These are phyloP conservation scores for Tylopilus vinaceipallidus DNA, from an alignment of 768 basidiomycete species.

Conservation along the genomic window DNA sequence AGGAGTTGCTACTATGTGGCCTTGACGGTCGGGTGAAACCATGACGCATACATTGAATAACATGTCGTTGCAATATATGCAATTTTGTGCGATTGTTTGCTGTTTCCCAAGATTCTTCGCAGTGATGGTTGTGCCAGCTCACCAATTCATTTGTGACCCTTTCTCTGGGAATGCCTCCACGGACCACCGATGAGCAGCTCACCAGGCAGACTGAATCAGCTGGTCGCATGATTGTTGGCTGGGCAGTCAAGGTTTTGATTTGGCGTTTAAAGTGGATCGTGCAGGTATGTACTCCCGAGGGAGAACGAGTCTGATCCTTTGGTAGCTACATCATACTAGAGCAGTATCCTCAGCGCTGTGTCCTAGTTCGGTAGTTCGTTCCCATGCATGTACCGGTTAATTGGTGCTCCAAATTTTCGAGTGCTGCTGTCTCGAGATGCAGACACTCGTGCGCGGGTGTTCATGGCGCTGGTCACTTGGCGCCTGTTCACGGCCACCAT, in stretches of 20 bases:
- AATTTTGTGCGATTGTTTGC: not conserved
- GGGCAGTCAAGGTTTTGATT: too few relatives aligned
- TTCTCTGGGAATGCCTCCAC: not conserved
- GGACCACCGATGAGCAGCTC: too few relatives aligned
- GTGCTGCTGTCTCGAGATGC: constrained; percentile 19
- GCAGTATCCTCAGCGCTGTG: too few relatives aligned
- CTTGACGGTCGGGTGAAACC: constrained; percentile 82
- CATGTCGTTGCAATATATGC: not conserved
- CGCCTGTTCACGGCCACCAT: constrained; percentile 10
- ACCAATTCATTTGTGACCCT: not conserved
- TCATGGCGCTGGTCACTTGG: constrained; percentile 28
- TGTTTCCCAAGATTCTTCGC: not conserved
- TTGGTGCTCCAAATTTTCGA: constrained; percentile 6
- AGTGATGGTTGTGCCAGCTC: not conserved
- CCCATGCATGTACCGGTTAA: not conserved
- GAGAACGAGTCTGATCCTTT: too few relatives aligned
- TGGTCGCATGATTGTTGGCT: too few relatives aligned
- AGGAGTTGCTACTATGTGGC: constrained; percentile 52
- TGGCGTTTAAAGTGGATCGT: too few relatives aligned
- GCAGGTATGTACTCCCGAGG: too few relatives aligned
- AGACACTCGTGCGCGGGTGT: constrained; percentile 22
- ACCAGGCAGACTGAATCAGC: too few relatives aligned
- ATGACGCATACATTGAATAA: constrained; percentile 55
- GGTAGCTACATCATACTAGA: too few relatives aligned
- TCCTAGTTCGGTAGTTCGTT: constrained; percentile 5